Percentiles rank a stretch among this genome's conserved stretches.
These are phyloP conservation scores for Diplodia seriata DNA, from an alignment of 2,329 filamentous ascomycete genomes.

Conservation along the genomic window DNA sequence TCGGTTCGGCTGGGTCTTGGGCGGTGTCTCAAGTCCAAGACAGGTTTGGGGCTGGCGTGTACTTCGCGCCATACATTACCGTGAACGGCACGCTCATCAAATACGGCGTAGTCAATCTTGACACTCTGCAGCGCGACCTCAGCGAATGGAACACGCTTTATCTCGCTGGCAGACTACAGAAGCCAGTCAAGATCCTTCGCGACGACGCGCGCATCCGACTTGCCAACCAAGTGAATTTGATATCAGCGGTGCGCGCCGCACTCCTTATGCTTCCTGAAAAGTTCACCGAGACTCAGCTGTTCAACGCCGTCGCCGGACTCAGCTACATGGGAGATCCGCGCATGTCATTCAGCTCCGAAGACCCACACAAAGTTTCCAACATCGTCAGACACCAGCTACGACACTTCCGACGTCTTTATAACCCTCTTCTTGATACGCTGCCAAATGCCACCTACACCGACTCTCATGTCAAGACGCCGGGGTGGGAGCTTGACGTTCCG, in stretches of 20 bases:
- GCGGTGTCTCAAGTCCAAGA: constrained; percentile 87
- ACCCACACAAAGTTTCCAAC: constrained; percentile 90
- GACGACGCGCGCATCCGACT: constrained; percentile 92
- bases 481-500: constrained; percentile 67
- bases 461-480: constrained; percentile 61
- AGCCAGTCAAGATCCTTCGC: constrained; percentile 95
- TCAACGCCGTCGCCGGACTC: constrained; percentile 88
- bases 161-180: constrained; percentile 93
- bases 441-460: constrained; percentile 86
- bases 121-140: constrained; percentile 85
- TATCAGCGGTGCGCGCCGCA: constrained; percentile 88
- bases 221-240: constrained; percentile 93
- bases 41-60: constrained; percentile 87
- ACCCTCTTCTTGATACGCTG: constrained; percentile 84
- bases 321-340: constrained; percentile 97
- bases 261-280: constrained; percentile 81
- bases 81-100: constrained; percentile 97
- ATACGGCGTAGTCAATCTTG: constrained; percentile 94
- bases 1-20: constrained; percentile 83
- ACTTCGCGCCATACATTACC: constrained; percentile 95
- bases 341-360: constrained; percentile 74
- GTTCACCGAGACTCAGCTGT: constrained; percentile 88
- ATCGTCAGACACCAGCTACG: constrained; percentile 91
- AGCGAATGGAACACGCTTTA: constrained; percentile 94
- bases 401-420: constrained; percentile 91